Evolutionary conservation across 1,284 basidiomycete species (phyloP).

Genomic region (Pisolithus thermaeus): DNA sequence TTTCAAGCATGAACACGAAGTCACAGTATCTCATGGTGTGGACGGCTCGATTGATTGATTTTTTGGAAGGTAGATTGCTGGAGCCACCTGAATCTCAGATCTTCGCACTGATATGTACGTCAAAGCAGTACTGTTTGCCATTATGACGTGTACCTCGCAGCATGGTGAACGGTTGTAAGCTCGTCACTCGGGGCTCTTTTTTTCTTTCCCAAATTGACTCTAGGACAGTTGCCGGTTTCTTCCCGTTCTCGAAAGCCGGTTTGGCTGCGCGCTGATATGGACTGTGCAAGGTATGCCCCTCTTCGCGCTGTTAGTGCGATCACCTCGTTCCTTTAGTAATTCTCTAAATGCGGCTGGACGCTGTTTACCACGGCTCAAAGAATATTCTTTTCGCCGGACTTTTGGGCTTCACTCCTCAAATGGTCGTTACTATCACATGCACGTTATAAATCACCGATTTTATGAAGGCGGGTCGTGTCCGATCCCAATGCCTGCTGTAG

Average conservation of each 20-base stretch:
- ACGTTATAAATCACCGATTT: neutral
- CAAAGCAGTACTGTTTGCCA: too few relatives aligned
- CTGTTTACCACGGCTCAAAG: neutral
- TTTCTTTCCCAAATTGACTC: neutral
- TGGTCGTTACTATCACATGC: neutral
- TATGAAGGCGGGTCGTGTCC: neutral
- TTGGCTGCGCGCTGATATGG: neutral
- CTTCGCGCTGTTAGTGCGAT: neutral
- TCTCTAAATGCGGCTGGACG: neutral
- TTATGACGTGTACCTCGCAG: too few relatives aligned
- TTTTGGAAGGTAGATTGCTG: too few relatives aligned
- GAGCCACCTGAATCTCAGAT: too few relatives aligned
- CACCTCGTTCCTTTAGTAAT: neutral
- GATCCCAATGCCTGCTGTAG: neutral
- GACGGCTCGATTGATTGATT: too few relatives aligned
- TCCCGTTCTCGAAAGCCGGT: neutral
- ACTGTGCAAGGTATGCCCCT: neutral
- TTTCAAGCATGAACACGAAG: too few relatives aligned
- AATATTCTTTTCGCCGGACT: neutral
- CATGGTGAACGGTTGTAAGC: too few relatives aligned
- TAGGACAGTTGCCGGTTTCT: neutral
- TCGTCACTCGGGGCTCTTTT: too few relatives aligned
- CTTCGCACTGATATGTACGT: too few relatives aligned
- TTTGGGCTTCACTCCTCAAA: neutral
- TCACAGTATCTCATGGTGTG: too few relatives aligned